Evolutionary conservation across 495 filamentous ascomycete species (phyloP).

Genomic region (Talaromyces ruber): DNA sequence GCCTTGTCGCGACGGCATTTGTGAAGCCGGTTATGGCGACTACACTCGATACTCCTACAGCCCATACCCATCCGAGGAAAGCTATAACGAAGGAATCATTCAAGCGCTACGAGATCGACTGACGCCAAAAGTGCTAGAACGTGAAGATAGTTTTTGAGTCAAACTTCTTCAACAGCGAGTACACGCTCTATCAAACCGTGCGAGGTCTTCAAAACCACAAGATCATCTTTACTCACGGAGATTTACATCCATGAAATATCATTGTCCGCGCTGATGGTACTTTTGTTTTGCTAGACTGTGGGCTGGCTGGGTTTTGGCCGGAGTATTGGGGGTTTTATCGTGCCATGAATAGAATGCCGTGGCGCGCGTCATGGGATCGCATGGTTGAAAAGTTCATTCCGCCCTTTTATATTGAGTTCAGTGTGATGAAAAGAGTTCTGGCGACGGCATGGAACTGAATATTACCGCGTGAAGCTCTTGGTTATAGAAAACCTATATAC

Average conservation of each 20-base stretch:
- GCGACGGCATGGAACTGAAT: constrained; percentile 6
- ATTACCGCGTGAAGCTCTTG: too few species aligned
- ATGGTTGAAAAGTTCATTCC: constrained; percentile 13
- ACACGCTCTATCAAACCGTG: constrained; percentile 9
- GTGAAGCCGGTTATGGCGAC: constrained; percentile 10
- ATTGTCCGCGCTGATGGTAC: constrained; percentile 14
- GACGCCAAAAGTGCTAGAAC: background rate
- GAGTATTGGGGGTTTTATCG: constrained; percentile 15
- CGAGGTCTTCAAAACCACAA: constrained; percentile 9
- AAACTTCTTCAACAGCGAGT: constrained; percentile 8
- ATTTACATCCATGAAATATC: constrained; percentile 25
- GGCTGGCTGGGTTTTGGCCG: constrained; percentile 13
- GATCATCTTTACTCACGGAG: constrained; percentile 24
- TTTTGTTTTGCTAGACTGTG: constrained; percentile 14
- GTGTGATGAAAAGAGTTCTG: constrained; percentile 12
- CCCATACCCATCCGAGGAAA: constrained; percentile 10
- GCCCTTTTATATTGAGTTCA: constrained; percentile 13
- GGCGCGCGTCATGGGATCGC: constrained; percentile 12
- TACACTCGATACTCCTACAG: constrained; percentile 9
- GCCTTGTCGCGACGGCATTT: constrained; percentile 10
- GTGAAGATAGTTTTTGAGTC: constrained; percentile 7
- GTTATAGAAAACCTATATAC: too few species aligned
- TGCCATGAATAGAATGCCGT: constrained; percentile 7
- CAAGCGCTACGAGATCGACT: constrained; percentile 12
- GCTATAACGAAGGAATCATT: constrained; percentile 11